Evolutionary conservation across 768 basidiomycete species (phyloP), one percentile per base, ranked within the genome.

Genomic region (Amanita phalloides): DNA sequence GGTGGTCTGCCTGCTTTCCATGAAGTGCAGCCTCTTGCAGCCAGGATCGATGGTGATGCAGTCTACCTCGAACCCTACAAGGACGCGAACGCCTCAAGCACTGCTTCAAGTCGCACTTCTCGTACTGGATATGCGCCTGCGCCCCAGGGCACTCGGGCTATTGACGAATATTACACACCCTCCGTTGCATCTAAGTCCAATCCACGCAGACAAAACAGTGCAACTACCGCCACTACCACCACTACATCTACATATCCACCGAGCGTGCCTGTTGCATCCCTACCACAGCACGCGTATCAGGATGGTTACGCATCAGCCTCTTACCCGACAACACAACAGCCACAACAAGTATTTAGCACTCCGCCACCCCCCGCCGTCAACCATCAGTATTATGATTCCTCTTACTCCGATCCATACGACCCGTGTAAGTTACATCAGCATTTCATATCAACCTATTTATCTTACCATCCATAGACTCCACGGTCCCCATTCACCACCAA

Each of bases 1-100:
- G 70, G 70, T 51, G 90, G 90, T 14, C 63, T 92, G 1, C 87
- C 89, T 8, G 76, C 84, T 7, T 88, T 91, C 67, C 68, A 78
- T 33, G 89, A 90, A 64, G 75, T 78, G 30, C 79, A 83, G 53
- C 89, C 89, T 17, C 72, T 91, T 51, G 82, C 81, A 10, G 74
- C 68, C 3, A 75, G 76, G 23, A 63, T 76, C 3, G 79, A 82
- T 14, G 78, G 77, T 23, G 77, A 82, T 30, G 72, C 76, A 25
- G 69, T 77, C 26, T 79, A 77, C 56, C 56, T 74, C 5, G 81
- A 79, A 17, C 68, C 71, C 3, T 66, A 72, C 21, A 55, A 61
- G 20, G 62, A 59, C 25, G 58, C 55, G 53, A 50, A 61, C 14
- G 37, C 60, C 25, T 50, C 62, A 54, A 59, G 58, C n/a, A 55